Base-by-base conservation (phyloP, 768 basidiomycete genomes). In the Russula emetica region DNA sequence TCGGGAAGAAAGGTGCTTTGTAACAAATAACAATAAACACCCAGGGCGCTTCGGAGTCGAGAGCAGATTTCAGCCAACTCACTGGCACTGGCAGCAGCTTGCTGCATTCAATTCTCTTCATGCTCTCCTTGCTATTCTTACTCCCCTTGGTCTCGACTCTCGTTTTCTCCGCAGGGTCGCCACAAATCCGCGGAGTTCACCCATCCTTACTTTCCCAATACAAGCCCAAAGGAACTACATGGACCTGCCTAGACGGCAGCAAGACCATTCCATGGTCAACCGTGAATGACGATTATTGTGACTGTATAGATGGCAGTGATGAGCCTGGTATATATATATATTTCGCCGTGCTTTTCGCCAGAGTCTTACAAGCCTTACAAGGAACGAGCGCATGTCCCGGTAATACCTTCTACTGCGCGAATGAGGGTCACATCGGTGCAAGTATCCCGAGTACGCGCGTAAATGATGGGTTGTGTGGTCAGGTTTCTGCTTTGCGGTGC, bases 261-360 rank as follows among this genome's bases (percentile, higher is more conserved):
- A 87, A 86, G 70, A 80, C 83, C 66, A 92, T 98, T 67, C 76
- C 86, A 2, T 93, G 87, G 86, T 75, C 77, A 38, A 85, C 89
- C 22, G 86, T 97, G 28, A 97, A 98, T 73, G 92, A 98, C 71
- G 94, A 98, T 74, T 93, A 86, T 70, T 98, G 94, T 71, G 94
- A 98, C 76, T 98, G 94, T 72, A 79, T 80, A 34, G 94, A 97
- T 71, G 94, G 94, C n/a, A 94, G 90, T 67, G 94, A 98, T 68
- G 94, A 98, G 73, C 94, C 94, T 73, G 94, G 94, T 87, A 60
- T 44, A 71, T 87, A 59, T 47, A 70, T 70, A n/a, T n/a, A n/a
- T 30, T 18, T 20, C 22, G 24, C 55, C n/a, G 50, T 40, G 26
- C 26, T 44, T 38, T 58, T 36, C 22, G 20, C n/a, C n/a, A 22